phyloP scores from a whole-genome alignment of 1,139 yeast genomes.

The Sugiyamaella grinbergsii region DNA sequence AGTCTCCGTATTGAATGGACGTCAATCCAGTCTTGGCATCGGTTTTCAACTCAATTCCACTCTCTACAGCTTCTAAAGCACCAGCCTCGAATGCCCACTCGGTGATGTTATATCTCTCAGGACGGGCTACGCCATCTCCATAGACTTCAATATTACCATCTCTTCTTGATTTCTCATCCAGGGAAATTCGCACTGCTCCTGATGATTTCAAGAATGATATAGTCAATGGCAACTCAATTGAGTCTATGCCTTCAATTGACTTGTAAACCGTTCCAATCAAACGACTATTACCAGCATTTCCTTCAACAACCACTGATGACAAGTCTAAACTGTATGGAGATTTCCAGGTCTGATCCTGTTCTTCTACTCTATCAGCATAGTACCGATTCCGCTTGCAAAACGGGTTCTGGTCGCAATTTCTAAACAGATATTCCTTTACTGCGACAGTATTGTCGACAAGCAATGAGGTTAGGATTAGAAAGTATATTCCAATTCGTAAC shows the following conservation, averaged over 20 bases:
- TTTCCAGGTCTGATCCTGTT: slow-evolving; percentile 35
- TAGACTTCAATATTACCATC: slow-evolving; percentile 41
- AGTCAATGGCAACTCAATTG: slow-evolving; percentile 55
- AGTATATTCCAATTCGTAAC: slow-evolving; percentile 10
- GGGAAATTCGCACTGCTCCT: slow-evolving; percentile 57
- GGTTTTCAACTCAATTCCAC: slow-evolving; percentile 19
- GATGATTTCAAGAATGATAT: slow-evolving; percentile 54
- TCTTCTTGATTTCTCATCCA: slow-evolving; percentile 61
- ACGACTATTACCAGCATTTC: slow-evolving; percentile 30
- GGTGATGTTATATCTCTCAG: slow-evolving; percentile 61
- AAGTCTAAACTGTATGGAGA: slow-evolving; percentile 60
- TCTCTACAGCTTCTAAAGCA: slow-evolving; percentile 11
- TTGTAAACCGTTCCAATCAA: slow-evolving; percentile 18
- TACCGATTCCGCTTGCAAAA: slow-evolving; percentile 82
- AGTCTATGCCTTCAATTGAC: slow-evolving; percentile 16
- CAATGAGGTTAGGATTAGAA: slow-evolving; percentile 8
- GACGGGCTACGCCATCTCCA: slow-evolving; percentile 32
- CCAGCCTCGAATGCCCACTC: slow-evolving; percentile 57
- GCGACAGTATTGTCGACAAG: slow-evolving; percentile 37
- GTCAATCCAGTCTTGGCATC: slow-evolving; percentile 17
- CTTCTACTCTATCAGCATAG: slow-evolving; percentile 56
- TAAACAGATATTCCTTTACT: slow-evolving; percentile 72
- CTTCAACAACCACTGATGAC: slow-evolving; percentile 42
- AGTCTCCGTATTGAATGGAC: slow-evolving; percentile 47
- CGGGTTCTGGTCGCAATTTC: slow-evolving; percentile 78